Conservation (phyloP, 352 stramenopile species). For the Phytophthora rubi region DNA sequence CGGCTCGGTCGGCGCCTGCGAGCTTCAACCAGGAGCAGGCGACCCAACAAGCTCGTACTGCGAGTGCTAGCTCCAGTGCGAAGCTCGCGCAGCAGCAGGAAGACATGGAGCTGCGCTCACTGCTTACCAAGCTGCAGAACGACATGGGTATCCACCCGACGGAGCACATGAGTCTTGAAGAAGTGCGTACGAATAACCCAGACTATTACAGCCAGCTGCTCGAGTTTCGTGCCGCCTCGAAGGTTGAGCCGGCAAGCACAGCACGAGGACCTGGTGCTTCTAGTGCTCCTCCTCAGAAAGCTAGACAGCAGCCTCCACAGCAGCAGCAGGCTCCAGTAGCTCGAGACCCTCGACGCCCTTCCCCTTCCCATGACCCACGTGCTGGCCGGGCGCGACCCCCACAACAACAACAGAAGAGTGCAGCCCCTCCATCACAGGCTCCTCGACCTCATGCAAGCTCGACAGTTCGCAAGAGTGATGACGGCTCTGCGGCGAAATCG, state of each 20-base stretch:
- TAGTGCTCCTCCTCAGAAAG: slow-evolving; percentile 23
- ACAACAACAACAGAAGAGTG: slow-evolving; percentile 5
- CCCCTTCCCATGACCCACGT: slow-evolving; percentile 36
- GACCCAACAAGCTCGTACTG: slow-evolving; percentile 7
- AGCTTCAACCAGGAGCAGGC: slow-evolving; percentile 60
- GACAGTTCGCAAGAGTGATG: slow-evolving; percentile 23
- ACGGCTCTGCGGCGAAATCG: slow-evolving; percentile 48
- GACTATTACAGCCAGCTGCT: slow-evolving; percentile 86
- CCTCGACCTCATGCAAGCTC: slow-evolving; percentile 25
- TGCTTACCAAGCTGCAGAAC: slow-evolving; percentile 88
- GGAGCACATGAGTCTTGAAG: slow-evolving; percentile 85
- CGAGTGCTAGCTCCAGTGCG: slow-evolving; percentile 12
- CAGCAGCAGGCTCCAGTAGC: slow-evolving; percentile 21
- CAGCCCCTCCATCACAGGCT: slow-evolving; percentile 22
- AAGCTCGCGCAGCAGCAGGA: slow-evolving; percentile 49
- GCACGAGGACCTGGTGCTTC: slow-evolving; percentile 6
- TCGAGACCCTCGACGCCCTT: slow-evolving; percentile 43
- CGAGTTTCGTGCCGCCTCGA: slow-evolving; percentile 60
- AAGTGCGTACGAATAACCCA: slow-evolving; percentile 87
- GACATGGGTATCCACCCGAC: slow-evolving; percentile 89
- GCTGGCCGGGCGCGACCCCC: slow-evolving; percentile 12
- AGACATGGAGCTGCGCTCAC: slow-evolving; percentile 80
- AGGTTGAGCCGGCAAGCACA: slow-evolving; percentile 26
- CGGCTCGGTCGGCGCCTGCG: slow-evolving; percentile 40
- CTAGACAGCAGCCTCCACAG: slow-evolving; percentile 11